Conservation (phyloP, 2,329 filamentous ascomycete genomes). For the Xylariaceae sp. region DNA sequence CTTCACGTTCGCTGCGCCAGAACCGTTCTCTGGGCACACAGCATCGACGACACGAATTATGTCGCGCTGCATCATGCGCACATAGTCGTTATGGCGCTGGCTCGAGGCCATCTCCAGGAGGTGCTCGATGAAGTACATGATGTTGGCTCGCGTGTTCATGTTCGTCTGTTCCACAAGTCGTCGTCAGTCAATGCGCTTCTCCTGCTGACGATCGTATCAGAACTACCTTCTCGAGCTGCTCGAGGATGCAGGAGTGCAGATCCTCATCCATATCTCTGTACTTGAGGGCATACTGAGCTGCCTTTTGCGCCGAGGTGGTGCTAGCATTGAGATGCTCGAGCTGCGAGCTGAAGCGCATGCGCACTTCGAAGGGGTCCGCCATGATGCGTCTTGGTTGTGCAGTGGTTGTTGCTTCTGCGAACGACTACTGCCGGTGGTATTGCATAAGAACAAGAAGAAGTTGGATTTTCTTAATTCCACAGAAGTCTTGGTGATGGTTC, state of each 20-base stretch:
- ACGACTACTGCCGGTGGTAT: background rate
- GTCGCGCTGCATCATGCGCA: slow-evolving; percentile 91
- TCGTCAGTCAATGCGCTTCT: slow-evolving; percentile 5
- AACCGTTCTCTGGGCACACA: slow-evolving; percentile 80
- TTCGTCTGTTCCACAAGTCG: slow-evolving; percentile 55
- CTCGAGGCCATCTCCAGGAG: slow-evolving; percentile 81
- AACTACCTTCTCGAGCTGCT: slow-evolving; percentile 77
- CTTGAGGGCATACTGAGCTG: slow-evolving; percentile 89
- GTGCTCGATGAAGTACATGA: slow-evolving; percentile 98
- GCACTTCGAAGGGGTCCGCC: slow-evolving; percentile 92
- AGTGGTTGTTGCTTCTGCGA: background rate
- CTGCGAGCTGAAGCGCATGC: slow-evolving; percentile 90
- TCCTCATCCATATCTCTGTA: slow-evolving; percentile 95
- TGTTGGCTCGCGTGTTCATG: slow-evolving; percentile 96
- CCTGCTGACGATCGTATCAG: background rate
- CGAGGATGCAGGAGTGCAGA: slow-evolving; percentile 91
- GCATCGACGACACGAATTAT: slow-evolving; percentile 88
- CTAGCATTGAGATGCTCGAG: slow-evolving; percentile 89
- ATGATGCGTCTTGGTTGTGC: slow-evolving; percentile 33
- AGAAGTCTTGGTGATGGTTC: background rate
- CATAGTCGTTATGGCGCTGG: slow-evolving; percentile 72
- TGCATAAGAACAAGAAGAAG: background rate
- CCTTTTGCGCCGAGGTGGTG: slow-evolving; percentile 82
- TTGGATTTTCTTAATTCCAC: background rate
- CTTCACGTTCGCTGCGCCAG: slow-evolving; percentile 88